A percentile compares a stretch with the other conserved stretches of the same genome.
These are phyloP conservation scores for Danielia oregonensis DNA, from an alignment of 805 yeast genomes.

Conservation along the genomic window DNA sequence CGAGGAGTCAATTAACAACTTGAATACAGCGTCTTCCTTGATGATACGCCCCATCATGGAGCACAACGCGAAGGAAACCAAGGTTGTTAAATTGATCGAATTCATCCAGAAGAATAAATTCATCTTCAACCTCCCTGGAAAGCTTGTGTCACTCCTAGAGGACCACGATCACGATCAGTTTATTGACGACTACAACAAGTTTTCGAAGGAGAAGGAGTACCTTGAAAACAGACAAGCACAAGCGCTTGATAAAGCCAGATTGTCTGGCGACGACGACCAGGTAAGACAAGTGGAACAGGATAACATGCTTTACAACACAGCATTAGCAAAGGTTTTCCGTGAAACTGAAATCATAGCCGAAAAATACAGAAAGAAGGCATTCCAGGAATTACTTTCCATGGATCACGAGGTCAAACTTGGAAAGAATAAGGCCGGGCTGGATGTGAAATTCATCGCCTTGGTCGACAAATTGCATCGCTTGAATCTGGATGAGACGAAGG, in stretches of 20 bases:
- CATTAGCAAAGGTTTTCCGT: slow-evolving; percentile 24
- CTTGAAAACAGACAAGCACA: slow-evolving; percentile 12
- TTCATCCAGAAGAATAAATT: slow-evolving; percentile 29
- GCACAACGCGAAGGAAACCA: slow-evolving; percentile 32
- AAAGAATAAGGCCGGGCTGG: slow-evolving; percentile 13
- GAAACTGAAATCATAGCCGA: slow-evolving; percentile 32
- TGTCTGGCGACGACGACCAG: slow-evolving; percentile 4
- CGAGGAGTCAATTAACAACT: slow-evolving; percentile 37
- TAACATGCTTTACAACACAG: slow-evolving; percentile 25
- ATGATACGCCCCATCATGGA: slow-evolving; percentile 42
- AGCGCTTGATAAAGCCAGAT: slow-evolving; percentile 7
- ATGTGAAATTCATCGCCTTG: slow-evolving; percentile 32
- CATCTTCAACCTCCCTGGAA: slow-evolving; percentile 36
- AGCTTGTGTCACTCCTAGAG: slow-evolving; percentile 24
- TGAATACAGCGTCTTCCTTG: slow-evolving; percentile 33
- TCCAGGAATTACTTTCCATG: slow-evolving; percentile 34
- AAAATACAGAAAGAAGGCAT: slow-evolving; percentile 32
- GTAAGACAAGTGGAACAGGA: slow-evolving; percentile 21
- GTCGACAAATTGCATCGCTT: slow-evolving; percentile 39
- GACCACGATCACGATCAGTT: slow-evolving; percentile 33
- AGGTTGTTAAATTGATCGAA: slow-evolving; percentile 32
- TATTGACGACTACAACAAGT: slow-evolving; percentile 32
- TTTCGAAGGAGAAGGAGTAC: slow-evolving; percentile 22
- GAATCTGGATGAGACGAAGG: slow-evolving; percentile 7
- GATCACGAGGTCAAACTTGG: slow-evolving; percentile 28